These are phyloP conservation scores for Aspergillus latus DNA, from an alignment of 2,329 filamentous ascomycete species.

Conservation along the genomic window DNA sequence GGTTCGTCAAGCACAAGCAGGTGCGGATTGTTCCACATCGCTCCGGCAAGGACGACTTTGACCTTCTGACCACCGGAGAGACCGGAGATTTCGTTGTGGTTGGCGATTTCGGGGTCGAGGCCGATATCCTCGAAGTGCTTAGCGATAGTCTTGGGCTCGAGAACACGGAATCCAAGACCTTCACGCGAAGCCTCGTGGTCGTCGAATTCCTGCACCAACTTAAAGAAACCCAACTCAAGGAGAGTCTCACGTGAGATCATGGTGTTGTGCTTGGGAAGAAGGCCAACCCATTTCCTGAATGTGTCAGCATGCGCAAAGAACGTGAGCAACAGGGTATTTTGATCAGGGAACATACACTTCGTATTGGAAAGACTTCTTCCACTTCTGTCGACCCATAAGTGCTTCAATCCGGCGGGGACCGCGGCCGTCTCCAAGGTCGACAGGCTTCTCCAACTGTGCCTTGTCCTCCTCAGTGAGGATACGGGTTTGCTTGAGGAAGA, in stretches of 20 bases:
- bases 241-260: conserved; percentile 93
- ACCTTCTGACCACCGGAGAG: conserved; percentile 97
- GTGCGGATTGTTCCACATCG: conserved; percentile 99
- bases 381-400: conserved; percentile 95
- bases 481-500: conserved; percentile 96
- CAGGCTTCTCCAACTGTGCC: conserved; percentile 84
- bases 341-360: conserved; percentile 65
- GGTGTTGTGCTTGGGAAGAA: conserved; percentile 89
- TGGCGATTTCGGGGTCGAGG: conserved; percentile 94
- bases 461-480: conserved; percentile 81
- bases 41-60: conserved; percentile 94
- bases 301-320: background rate
- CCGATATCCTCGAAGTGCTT: conserved; percentile 98
- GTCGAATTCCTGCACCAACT: conserved; percentile 96
- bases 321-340: background rate
- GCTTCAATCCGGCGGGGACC: conserved; percentile 76
- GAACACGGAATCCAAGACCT: conserved; percentile 90
- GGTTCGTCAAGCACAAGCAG: conserved; percentile 96
- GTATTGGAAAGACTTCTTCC: conserved; percentile 98
- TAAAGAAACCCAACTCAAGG: conserved; percentile 79
- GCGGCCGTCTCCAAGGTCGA: conserved; percentile 82
- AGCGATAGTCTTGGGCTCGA: conserved; percentile 89
- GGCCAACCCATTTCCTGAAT: conserved; percentile 76
- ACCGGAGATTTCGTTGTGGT: conserved; percentile 97
- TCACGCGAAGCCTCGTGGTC: conserved; percentile 98